A percentile compares a stretch with the other conserved stretches of the same genome.
Evolutionary conservation across 164 flowering plant genomes (phyloP).

Genomic region (Macadamia tetraphylla): DNA sequence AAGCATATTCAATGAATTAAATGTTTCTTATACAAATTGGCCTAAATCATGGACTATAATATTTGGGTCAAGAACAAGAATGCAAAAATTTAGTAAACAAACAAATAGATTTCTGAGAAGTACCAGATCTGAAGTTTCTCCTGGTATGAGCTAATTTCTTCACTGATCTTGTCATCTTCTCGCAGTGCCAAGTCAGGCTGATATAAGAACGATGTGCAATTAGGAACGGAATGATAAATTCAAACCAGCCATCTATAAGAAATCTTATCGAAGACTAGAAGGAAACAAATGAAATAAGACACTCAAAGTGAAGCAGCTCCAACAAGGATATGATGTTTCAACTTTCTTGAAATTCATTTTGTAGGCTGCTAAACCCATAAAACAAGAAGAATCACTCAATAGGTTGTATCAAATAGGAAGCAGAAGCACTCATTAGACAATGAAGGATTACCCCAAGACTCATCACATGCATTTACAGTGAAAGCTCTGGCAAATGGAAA

Average conservation of each 20-base stretch:
- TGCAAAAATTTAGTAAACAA: background rate
- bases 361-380: background rate
- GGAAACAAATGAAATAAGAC: background rate
- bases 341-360: background rate
- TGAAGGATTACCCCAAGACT: background rate
- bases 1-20: conserved; percentile 1
- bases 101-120: background rate
- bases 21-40: background rate
- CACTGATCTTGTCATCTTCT: conserved; percentile 53
- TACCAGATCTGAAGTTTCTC: conserved; percentile 56
- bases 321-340: background rate
- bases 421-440: too few species aligned
- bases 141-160: conserved; percentile 44
- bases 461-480: background rate
- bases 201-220: conserved; percentile 5
- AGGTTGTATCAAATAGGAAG: background rate
- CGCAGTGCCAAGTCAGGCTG: conserved; percentile 43
- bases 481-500: conserved; percentile 8
- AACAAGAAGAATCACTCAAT: background rate
- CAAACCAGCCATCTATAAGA: background rate
- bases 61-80: background rate
- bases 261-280: background rate
- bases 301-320: background rate
- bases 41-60: background rate
- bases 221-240: background rate